Evolutionary conservation across 805 yeast species (phyloP), one percentile per base, ranked within the genome.

Genomic region (Wickerhamia fluorescens): DNA sequence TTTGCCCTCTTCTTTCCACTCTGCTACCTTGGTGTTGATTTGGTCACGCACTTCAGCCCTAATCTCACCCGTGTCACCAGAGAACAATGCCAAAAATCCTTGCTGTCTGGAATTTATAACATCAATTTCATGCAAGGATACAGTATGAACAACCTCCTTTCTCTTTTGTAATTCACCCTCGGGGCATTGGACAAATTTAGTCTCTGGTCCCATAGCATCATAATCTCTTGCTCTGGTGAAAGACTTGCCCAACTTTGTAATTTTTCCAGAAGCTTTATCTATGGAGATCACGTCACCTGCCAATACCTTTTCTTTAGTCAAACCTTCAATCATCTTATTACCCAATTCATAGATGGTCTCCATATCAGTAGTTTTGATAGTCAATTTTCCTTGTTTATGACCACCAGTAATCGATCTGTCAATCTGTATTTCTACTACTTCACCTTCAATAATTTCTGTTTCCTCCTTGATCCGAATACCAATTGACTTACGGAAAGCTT

Each of bases 1-100:
- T 58, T 92, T 92, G 36, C 98, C 97, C 67, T 92, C 97, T 61
- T 92, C 97, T 49, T 83, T 86, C 95, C 96, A 92, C 61, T 92
- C 96, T 13, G 94, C 94, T 30, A 92, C 96, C 61, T 92, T 88
- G 24, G 88, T 78, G 62, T 92, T 92, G 53, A 92, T 94, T 65
- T 92, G 97, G 44, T 85, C 94, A 57, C 99, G 78, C 16, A 92
- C 87, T 56, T 92, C 96, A 12, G 92, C 75, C 41, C 96, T 75
- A 45, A 92, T 92, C 63, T 92, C 99, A 43, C 98, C 99, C 29
- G 96, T 94, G 61, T 92, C 92, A 42, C 96, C 96, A 27, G 94
- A 81, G 49, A 92, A 84, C 37, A 92, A 71, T 11, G 97, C 97
- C 51, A 92, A 71, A 48, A 94, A 94, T 17, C 99, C 99, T 60